These are phyloP conservation scores for Immersiporthe knoxdaviesiana DNA, from an alignment of 2,329 filamentous ascomycete genomes.

Conservation along the genomic window DNA sequence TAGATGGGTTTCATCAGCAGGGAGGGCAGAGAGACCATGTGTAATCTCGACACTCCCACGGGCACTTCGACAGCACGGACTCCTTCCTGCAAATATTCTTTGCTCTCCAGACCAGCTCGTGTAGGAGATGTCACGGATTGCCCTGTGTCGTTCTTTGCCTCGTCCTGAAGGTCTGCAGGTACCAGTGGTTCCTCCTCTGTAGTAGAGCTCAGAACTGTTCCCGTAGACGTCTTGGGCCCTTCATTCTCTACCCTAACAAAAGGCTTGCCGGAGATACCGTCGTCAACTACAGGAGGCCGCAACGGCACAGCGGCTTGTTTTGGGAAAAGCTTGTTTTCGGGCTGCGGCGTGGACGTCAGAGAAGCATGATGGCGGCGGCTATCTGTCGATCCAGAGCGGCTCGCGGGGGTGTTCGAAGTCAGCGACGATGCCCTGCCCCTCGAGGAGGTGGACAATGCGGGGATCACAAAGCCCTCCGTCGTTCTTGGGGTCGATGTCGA, in stretches of 20 bases:
- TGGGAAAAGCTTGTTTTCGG: constrained; percentile 31
- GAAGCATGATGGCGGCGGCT: constrained; percentile 10
- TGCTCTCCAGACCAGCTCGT: neutral
- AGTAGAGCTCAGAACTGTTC: neutral
- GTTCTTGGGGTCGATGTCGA: constrained; percentile 19
- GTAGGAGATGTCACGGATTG: neutral
- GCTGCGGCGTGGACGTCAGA: constrained; percentile 29
- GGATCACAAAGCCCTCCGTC: constrained; percentile 22
- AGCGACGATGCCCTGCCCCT: constrained; percentile 28
- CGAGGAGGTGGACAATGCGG: constrained; percentile 24
- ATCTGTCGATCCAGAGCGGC: constrained; percentile 14
- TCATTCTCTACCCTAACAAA: constrained; percentile 51
- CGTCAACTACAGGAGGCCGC: constrained; percentile 41
- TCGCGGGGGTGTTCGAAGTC: constrained; percentile 18
- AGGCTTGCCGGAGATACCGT: constrained; percentile 59
- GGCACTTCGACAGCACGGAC: constrained; percentile 62
- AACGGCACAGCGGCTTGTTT: constrained; percentile 20
- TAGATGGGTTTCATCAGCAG: constrained; percentile 96
- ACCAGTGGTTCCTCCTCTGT: neutral
- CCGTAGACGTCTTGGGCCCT: constrained; percentile 11
- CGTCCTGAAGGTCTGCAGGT: neutral
- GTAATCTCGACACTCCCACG: constrained; percentile 87
- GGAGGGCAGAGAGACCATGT: constrained; percentile 81
- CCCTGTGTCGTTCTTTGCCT: neutral
- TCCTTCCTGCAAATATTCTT: neutral